phyloP scores from a whole-genome alignment of 2,329 filamentous ascomycete genomes.

The Claviceps pusilla region DNA sequence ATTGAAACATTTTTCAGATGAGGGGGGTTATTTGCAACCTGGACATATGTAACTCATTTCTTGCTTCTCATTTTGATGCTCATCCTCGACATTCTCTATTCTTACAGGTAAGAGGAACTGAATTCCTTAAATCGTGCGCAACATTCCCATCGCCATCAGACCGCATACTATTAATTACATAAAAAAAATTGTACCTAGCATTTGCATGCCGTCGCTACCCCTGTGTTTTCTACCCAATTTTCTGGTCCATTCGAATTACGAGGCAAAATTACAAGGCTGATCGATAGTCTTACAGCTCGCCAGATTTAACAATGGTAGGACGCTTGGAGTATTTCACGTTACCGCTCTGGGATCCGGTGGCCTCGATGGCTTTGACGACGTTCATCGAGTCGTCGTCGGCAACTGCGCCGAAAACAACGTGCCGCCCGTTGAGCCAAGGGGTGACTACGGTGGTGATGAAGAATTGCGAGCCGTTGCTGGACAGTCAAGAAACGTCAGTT shows the following conservation, averaged over 20 bases:
- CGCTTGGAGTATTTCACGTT: slow-evolving; percentile 40
- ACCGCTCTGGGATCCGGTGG: slow-evolving; percentile 40
- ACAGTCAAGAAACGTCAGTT: background rate
- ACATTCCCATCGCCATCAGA: background rate
- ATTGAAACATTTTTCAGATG: background rate
- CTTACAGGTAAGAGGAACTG: background rate
- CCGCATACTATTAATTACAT: background rate
- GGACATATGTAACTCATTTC: background rate
- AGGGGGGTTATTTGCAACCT: background rate
- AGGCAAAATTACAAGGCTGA: slow-evolving; percentile 4
- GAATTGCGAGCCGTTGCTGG: slow-evolving; percentile 93
- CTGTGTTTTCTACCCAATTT: background rate
- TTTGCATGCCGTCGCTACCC: slow-evolving; percentile 1
- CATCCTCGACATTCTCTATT: background rate
- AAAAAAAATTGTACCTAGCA: background rate
- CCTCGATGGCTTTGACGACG: slow-evolving; percentile 47
- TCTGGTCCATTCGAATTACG: background rate
- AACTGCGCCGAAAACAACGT: slow-evolving; percentile 76
- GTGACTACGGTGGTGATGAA: slow-evolving; percentile 91
- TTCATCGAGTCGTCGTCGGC: slow-evolving; percentile 32
- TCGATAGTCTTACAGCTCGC: slow-evolving; percentile 29
- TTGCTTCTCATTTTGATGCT: background rate
- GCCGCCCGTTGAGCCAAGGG: slow-evolving; percentile 67
- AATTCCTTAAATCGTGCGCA: background rate
- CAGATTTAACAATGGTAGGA: slow-evolving; percentile 42